Evolutionary conservation across 1,284 basidiomycete genomes (phyloP), one percentile per base, ranked within the genome.

Genomic region (Rhodotorula sp.): DNA sequence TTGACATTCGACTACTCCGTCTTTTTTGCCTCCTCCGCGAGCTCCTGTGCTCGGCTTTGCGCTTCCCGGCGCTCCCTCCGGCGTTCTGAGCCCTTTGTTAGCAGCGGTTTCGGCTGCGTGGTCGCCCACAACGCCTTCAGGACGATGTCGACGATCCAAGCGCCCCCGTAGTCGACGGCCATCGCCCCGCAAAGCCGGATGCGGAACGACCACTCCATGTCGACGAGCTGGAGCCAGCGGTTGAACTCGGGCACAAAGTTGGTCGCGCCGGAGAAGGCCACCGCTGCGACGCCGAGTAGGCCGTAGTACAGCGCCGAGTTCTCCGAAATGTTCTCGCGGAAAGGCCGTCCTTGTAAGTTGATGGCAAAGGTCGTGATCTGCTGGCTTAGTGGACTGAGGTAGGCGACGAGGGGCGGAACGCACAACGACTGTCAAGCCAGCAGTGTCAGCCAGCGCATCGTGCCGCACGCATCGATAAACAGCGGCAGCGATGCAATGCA

Each of bases 361-460:
- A 96, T 92, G 5, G 92, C 89, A 78, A 97, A 96, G 0, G 94
- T 96, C 15, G 94, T 95, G 3, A 97, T 94, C 79, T 96, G 93
- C 80, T 64, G 62, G 48, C 30, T 26, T 16, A 61, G 50, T n/a
- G n/a, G n/a, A n/a, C n/a, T n/a, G n/a, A n/a, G 34, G 34, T 34
- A 34, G 34, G 34, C 34, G 34, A n/a, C 10, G 34, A 34, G 34
- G 10, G 34, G 34, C 34, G 5, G 10, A 5, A 34, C 34, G 34
- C 34, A 34, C 34, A 10, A 34, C 34, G 34, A 34, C 34, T 34
- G 34, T 34, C 6, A 34, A 6, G 34, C 34, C 5, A 34, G 34
- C 34, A 34, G 34, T 34, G 6, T 10, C 34, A 10, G 34, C 34
- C 5, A 34, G 34, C 34, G 10, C 34, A 10, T 6, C 34, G 34